A percentile compares a stretch with the other conserved stretches of the same genome.
Conservation (phyloP, 1,284 basidiomycete genomes). For the Rhodotorula mucilaginosa region DNA sequence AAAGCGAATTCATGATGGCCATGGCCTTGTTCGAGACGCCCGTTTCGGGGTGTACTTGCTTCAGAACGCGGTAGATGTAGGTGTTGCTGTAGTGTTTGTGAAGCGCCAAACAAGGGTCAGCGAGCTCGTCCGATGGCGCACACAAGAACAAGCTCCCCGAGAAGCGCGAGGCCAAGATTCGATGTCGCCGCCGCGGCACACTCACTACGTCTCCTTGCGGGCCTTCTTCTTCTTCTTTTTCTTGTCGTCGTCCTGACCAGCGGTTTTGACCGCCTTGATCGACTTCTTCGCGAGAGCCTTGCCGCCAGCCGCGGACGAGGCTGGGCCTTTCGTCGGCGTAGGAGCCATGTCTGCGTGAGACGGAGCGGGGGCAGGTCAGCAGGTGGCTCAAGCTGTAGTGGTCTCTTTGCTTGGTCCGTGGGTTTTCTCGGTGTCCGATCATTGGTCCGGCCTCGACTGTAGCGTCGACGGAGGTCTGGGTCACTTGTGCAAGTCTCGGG, state of each 20-base stretch:
- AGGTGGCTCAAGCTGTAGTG: too few species aligned
- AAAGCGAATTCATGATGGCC: slow-evolving; percentile 71
- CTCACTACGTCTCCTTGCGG: slow-evolving; percentile 57
- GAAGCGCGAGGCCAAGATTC: not conserved
- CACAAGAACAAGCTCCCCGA: too few species aligned
- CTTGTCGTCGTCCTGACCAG: slow-evolving; percentile 46
- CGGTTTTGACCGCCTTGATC: slow-evolving; percentile 47
- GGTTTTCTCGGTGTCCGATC: too few species aligned
- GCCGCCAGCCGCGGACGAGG: slow-evolving; percentile 23
- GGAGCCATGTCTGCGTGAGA: not conserved
- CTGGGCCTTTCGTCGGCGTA: slow-evolving; percentile 15
- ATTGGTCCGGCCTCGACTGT: too few species aligned
- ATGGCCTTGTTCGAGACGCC: slow-evolving; percentile 98
- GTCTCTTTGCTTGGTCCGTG: too few species aligned
- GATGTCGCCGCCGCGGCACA: not conserved
- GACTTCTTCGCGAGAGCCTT: slow-evolving; percentile 29
- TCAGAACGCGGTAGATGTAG: slow-evolving; percentile 59
- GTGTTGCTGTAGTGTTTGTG: not conserved
- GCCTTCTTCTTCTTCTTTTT: slow-evolving; percentile 62
- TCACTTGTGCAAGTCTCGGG: too few species aligned
- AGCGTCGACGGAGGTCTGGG: too few species aligned
- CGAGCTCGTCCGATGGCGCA: slow-evolving; percentile 6
- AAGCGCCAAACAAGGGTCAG: too few species aligned
- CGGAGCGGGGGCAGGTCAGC: not conserved
- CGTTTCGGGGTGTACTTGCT: slow-evolving; percentile 92